Percentiles rank a stretch among this genome's conserved stretches.
Conservation (phyloP, 2,329 filamentous ascomycete species). For the Colletotrichum sp. region DNA sequence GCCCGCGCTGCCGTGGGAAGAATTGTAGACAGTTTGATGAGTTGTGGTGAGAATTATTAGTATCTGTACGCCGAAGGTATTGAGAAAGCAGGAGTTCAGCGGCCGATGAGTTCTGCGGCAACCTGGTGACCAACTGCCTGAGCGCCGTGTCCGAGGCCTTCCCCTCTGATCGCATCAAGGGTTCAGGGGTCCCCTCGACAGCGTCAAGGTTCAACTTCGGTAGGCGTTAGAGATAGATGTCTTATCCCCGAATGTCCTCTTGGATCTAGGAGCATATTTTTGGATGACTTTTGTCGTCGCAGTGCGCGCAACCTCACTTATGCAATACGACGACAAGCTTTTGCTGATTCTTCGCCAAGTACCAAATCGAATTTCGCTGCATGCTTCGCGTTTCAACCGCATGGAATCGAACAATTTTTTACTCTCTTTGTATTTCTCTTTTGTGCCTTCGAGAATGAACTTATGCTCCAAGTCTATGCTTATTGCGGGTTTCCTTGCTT, state of each 20-base stretch:
- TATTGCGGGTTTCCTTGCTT: not conserved
- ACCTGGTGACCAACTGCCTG: not conserved
- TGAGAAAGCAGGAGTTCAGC: not conserved
- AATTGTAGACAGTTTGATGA: not conserved
- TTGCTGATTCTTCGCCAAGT: not conserved
- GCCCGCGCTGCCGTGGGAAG: not conserved
- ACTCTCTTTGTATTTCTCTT: not conserved
- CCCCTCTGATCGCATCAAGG: not conserved
- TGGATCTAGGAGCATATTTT: not conserved
- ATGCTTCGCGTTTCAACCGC: not conserved
- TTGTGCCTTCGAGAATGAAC: not conserved
- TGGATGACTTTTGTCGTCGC: not conserved
- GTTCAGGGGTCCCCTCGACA: not conserved
- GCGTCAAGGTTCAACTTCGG: not conserved
- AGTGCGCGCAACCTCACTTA: not conserved
- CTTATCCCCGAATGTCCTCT: not conserved
- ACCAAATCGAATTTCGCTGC: not conserved
- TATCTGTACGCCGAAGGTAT: not conserved
- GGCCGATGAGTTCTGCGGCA: not conserved
- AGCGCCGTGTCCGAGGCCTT: not conserved
- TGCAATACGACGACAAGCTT: not conserved
- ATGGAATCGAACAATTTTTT: not conserved
- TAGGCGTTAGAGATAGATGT: not conserved
- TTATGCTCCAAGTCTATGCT: not conserved
- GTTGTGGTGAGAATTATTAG: not conserved